A percentile compares a stretch with the other conserved stretches of the same genome.
These are phyloP conservation scores for Pleochaeta shiraiana DNA, from an alignment of 2,329 filamentous ascomycete genomes.

Conservation along the genomic window DNA sequence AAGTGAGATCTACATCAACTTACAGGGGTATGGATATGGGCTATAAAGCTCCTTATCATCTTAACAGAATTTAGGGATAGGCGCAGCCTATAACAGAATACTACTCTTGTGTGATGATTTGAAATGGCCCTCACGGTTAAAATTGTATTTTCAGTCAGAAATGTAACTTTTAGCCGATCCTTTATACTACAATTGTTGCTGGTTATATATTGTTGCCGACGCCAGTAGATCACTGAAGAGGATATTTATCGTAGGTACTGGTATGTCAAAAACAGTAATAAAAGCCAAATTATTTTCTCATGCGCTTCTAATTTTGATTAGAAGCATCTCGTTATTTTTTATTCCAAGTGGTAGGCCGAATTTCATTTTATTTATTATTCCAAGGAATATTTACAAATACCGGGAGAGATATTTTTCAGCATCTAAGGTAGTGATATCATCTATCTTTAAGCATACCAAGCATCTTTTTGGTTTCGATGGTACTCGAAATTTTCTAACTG, in stretches of 20 bases:
- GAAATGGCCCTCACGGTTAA: too few relatives aligned
- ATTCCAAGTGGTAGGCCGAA: neutral
- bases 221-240: neutral
- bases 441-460: neutral
- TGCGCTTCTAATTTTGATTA: neutral
- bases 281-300: neutral
- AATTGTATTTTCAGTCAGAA: neutral
- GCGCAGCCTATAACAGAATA: constrained; percentile 2
- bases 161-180: neutral
- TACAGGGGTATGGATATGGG: too few relatives aligned
- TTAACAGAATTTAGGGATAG: neutral
- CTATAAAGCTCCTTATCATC: too few relatives aligned
- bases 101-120: too few relatives aligned
- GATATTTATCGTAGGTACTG: neutral
- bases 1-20: too few relatives aligned
- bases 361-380: constrained; percentile 1
- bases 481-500: constrained; percentile 2
- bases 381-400: neutral
- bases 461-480: constrained; percentile 2
- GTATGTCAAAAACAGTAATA: neutral
- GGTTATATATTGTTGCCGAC: neutral
- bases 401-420: neutral
- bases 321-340: neutral
- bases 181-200: neutral
- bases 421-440: neutral